A percentile compares a stretch with the other conserved stretches of the same genome.
phyloP scores from a whole-genome alignment of 441 rosid species.

The Rhodomyrtus psidioides region DNA sequence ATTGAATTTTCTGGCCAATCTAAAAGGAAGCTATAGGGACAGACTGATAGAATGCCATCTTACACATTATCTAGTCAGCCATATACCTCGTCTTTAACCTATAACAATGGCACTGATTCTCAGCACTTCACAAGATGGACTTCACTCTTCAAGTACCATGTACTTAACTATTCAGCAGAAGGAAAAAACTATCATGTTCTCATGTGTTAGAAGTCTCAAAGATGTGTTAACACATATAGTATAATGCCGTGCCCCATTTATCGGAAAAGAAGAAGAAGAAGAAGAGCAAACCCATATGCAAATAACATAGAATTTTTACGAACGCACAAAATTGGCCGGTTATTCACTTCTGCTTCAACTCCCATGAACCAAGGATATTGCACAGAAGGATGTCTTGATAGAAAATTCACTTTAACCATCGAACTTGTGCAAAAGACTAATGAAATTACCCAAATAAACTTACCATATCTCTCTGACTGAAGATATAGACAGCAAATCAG shows the following conservation, averaged over 20 bases:
- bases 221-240: background rate
- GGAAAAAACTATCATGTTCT: background rate
- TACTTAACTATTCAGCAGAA: background rate
- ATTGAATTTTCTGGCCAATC: background rate
- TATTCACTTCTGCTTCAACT: background rate
- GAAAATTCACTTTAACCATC: background rate
- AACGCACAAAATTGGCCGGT: background rate
- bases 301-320: background rate
- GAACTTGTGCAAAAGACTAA: background rate
- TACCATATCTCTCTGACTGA: conserved; percentile 64
- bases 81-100: background rate
- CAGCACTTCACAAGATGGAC: background rate
- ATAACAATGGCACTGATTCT: background rate
- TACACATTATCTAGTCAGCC: background rate
- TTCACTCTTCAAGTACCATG: background rate
- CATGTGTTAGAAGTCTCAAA: background rate
- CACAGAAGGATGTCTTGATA: background rate
- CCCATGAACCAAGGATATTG: background rate
- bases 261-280: background rate
- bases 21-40: background rate
- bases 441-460: conserved; percentile 11
- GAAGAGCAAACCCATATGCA: background rate
- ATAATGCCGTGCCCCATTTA: background rate
- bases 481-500: conserved; percentile 45
- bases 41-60: background rate